Base-by-base conservation (phyloP, 1,139 yeast genomes). In the Zhuliangozyma blackwelliae region DNA sequence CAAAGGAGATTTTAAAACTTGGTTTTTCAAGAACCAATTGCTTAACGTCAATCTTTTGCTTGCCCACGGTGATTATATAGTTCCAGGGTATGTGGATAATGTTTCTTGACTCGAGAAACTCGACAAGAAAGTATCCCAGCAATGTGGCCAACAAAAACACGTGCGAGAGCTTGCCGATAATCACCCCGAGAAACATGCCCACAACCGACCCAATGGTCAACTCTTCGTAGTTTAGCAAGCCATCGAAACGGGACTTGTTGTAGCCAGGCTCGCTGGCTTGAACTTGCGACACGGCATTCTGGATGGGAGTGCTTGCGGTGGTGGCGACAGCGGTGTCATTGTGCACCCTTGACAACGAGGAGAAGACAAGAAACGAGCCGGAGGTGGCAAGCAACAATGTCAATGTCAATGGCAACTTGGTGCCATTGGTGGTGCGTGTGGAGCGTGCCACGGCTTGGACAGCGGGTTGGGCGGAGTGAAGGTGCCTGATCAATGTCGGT, bases 151-250 rank as follows among this genome's bases (percentile, higher is more conserved):
- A 66, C 32, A 79, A 79, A 33, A 83, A 63, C 23, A 79, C 68
- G 25, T 78, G 68, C 40, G 82, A 73, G 40, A 83, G 63, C 52
- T 81, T 80, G n/a, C 90, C 89, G 16, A 76, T 68, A 20, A 82
- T 63, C 31, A 77, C 65, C 1, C 92, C 92, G 36, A 77, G 49
- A 33, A 78, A 66, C 40, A 82, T 61, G 0, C 92, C 92, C 6
- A 79, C 65, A 47, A 82, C 67, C 4, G 86, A 79, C 5, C 92
- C 92, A 41, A 81, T 59, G 11, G 88, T 73, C 49, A 83, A 63
- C 51, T 83, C 86, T 49, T 77, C 75, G 53, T 83, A 83, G 54
- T 79, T 73, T 41, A 79, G 55, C 40, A 55, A 61, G 0, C 72
- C 67, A 33, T 63, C 57, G 46, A 69, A 64, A 29, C 65, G 37